phyloP scores from a whole-genome alignment of 192 early-diverging fungal genomes.

The Podochytrium sp. region DNA sequence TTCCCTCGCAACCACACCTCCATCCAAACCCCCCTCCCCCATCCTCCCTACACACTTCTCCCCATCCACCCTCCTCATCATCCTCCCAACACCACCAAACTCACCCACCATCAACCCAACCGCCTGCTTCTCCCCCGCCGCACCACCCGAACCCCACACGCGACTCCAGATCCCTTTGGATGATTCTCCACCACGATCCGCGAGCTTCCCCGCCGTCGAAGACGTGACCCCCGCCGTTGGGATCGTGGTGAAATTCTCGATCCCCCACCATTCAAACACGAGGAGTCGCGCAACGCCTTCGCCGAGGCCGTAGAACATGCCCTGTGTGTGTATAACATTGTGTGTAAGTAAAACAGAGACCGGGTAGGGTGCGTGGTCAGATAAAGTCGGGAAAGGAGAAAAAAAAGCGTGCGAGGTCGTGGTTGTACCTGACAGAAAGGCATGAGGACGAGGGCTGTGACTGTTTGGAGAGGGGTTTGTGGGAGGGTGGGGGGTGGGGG shows the following conservation, averaged over 20 bases:
- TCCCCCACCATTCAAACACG: conserved; percentile 49
- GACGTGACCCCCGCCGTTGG: conserved; percentile 22
- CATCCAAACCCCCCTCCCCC: neutral
- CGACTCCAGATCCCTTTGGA: too few species aligned
- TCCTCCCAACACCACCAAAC: too few species aligned
- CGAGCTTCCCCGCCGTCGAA: neutral
- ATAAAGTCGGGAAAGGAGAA: neutral
- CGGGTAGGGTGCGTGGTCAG: neutral
- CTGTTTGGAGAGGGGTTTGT: conserved; percentile 12
- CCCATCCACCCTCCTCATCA: too few species aligned
- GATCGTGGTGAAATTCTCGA: conserved; percentile 36
- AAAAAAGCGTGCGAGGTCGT: neutral
- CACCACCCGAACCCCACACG: too few species aligned
- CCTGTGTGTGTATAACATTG: conserved; percentile 44
- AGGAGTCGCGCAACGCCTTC: conserved; percentile 53
- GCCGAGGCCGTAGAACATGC: conserved; percentile 57
- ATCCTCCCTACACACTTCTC: too few species aligned
- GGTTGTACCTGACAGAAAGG: conserved; percentile 28
- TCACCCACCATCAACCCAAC: neutral
- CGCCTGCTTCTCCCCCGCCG: neutral
- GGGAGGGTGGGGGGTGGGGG: conserved; percentile 22
- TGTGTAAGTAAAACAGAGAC: neutral
- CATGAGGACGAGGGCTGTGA: conserved; percentile 26
- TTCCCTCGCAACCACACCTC: neutral
- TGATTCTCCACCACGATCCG: too few species aligned